Evolutionary conservation across 208 protist genomes (phyloP).

Genomic region (Vickermania ingenoplastis): DNA sequence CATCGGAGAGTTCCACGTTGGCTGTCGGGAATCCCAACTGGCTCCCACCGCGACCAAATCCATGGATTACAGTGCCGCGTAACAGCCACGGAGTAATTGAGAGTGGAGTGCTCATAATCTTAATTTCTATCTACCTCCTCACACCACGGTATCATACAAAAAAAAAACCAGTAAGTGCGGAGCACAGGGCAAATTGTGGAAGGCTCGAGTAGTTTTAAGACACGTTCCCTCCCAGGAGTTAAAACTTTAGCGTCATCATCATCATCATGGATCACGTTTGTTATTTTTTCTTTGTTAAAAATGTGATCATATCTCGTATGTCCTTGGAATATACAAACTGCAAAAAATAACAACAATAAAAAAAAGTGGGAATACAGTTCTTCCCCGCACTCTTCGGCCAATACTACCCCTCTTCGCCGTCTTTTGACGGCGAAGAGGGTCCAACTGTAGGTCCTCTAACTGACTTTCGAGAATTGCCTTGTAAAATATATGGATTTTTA

Average conservation of each 20-base stretch:
- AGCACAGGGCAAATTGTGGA: not conserved
- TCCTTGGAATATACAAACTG: too few relatives aligned
- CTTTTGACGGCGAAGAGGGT: not conserved
- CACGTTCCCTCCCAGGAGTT: too few relatives aligned
- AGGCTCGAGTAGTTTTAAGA: too few relatives aligned
- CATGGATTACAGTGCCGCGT: slow-evolving; percentile 73
- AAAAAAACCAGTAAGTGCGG: slow-evolving; percentile 1
- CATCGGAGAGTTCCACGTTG: slow-evolving; percentile 52
- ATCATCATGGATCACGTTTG: too few relatives aligned
- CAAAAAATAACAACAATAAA: slow-evolving; percentile 9
- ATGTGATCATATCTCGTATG: too few relatives aligned
- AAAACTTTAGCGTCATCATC: too few relatives aligned
- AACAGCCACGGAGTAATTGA: slow-evolving; percentile 47
- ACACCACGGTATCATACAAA: not conserved
- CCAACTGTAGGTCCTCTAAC: not conserved
- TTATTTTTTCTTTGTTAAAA: not conserved
- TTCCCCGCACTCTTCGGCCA: not conserved
- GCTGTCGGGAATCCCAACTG: slow-evolving; percentile 87
- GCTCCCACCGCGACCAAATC: slow-evolving; percentile 74
- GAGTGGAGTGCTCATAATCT: not conserved
- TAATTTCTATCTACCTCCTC: not conserved
- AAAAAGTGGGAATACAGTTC: slow-evolving; percentile 5
- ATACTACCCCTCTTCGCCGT: not conserved
- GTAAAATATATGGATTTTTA: not conserved
- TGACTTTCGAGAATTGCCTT: not conserved